A percentile compares a stretch with the other conserved stretches of the same genome.
Conservation (phyloP, 1,139 yeast genomes). For the Magnusiomyces suaveolens region DNA sequence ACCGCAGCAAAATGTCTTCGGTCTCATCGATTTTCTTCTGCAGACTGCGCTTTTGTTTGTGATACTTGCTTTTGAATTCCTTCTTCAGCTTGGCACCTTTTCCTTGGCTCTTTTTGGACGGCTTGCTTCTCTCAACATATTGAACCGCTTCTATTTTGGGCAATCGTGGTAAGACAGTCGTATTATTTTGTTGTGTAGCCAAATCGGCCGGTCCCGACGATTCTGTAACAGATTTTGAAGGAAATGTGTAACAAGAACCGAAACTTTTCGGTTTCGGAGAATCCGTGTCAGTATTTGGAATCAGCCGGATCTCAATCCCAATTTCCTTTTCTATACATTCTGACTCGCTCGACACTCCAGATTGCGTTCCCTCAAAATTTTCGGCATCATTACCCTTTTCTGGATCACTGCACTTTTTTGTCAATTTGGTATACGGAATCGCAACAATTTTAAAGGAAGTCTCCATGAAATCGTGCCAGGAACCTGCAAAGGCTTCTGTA, state of each 20-base stretch:
- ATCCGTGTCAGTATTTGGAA: background rate
- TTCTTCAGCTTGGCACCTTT: no score
- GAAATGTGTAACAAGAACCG: background rate
- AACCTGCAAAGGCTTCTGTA: constrained; percentile 3
- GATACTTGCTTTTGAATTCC: background rate
- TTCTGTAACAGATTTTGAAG: background rate
- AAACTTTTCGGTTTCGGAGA: background rate
- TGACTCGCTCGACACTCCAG: no score
- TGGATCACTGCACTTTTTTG: background rate
- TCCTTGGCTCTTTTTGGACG: background rate
- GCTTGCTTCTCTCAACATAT: background rate
- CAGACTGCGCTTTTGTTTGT: no score
- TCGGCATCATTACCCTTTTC: background rate
- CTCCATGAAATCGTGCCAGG: constrained; percentile 5
- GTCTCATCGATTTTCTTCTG: background rate
- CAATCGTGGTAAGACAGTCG: background rate
- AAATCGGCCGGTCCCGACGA: background rate
- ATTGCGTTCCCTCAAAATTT: no score
- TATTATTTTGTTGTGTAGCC: background rate
- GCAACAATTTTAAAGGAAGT: constrained; percentile 8
- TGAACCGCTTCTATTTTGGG: no score
- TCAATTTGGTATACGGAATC: background rate
- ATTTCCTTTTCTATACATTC: background rate
- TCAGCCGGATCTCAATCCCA: background rate
- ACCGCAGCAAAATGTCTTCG: background rate